Evolutionary conservation across 2,329 filamentous ascomycete genomes (phyloP).

Genomic region (Colletotrichum sp.): DNA sequence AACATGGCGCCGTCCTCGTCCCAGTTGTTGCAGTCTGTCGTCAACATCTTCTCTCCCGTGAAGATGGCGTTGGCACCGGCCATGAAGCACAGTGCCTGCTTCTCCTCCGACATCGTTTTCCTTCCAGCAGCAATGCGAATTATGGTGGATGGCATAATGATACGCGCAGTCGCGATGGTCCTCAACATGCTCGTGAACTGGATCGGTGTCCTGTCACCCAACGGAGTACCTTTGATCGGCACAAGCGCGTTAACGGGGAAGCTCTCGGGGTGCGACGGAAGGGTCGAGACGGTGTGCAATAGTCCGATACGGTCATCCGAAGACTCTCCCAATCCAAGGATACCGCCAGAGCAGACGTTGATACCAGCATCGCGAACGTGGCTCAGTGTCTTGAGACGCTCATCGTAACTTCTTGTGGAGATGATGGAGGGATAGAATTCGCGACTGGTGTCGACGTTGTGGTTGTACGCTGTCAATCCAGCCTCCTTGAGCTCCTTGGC

Average conservation of each 20-base stretch:
- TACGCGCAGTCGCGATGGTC: constrained; percentile 81
- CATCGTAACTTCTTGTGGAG: constrained; percentile 85
- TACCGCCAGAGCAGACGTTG: constrained; percentile 89
- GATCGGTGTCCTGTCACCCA: constrained; percentile 76
- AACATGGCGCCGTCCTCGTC: constrained; percentile 88
- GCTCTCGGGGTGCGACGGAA: constrained; percentile 84
- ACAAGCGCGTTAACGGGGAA: constrained; percentile 93
- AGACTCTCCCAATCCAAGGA: constrained; percentile 83
- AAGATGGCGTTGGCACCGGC: constrained; percentile 94
- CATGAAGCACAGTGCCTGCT: constrained; percentile 89
- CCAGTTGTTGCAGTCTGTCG: constrained; percentile 89
- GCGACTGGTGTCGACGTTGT: constrained; percentile 89
- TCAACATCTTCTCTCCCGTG: constrained; percentile 95
- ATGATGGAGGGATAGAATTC: constrained; percentile 90
- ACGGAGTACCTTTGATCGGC: constrained; percentile 86
- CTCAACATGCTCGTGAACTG: constrained; percentile 80
- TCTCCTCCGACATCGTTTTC: constrained; percentile 84
- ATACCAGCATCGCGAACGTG: constrained; percentile 87
- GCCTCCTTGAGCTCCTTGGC: constrained; percentile 83
- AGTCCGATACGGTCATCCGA: constrained; percentile 81
- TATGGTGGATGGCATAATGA: constrained; percentile 85
- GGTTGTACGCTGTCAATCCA: constrained; percentile 90
- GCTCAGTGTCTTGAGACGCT: constrained; percentile 78
- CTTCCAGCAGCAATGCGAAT: constrained; percentile 86
- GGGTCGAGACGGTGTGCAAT: constrained; percentile 79